Percentiles rank a stretch among this genome's conserved stretches.
phyloP scores from a whole-genome alignment of 305 asterid species.

The Rubia tinctorum region DNA sequence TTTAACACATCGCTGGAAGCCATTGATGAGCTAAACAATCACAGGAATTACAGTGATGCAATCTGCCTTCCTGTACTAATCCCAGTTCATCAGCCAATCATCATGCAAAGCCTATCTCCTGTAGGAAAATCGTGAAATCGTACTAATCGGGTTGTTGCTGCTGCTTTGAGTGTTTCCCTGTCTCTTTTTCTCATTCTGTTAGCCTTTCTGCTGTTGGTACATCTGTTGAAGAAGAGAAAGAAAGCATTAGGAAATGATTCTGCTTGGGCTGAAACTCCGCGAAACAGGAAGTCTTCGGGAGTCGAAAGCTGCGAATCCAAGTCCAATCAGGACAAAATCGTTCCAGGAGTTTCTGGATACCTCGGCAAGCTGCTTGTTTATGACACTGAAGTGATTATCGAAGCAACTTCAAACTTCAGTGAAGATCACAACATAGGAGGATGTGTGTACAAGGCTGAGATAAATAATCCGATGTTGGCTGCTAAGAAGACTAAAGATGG shows the following conservation, averaged over 20 bases:
- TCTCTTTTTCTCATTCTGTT: conserved; percentile 30
- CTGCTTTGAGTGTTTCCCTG: conserved; percentile 30
- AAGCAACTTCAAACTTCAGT: conserved; percentile 54
- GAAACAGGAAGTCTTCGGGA: conserved; percentile 23
- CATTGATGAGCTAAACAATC: conserved; percentile 42
- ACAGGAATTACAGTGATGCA: conserved; percentile 53
- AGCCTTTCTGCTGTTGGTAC: conserved; percentile 26
- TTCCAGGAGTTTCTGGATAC: conserved; percentile 74
- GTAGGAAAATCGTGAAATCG: conserved; percentile 23
- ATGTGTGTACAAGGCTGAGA: conserved; percentile 56
- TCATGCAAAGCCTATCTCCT: conserved; percentile 36
- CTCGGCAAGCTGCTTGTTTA: conserved; percentile 59
- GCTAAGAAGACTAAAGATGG: conserved; percentile 61
- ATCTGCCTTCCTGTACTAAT: conserved; percentile 56
- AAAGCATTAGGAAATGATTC: conserved; percentile 25
- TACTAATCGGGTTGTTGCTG: conserved; percentile 23
- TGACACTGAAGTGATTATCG: conserved; percentile 52
- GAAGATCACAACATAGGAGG: conserved; percentile 52
- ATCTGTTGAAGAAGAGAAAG: conserved; percentile 32
- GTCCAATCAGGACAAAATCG: conserved; percentile 50
- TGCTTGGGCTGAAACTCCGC: conserved; percentile 32
- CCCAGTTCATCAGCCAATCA: conserved; percentile 41
- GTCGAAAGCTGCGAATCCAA: conserved; percentile 23
- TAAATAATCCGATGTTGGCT: conserved; percentile 43
- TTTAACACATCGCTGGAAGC: conserved; percentile 45